Conservation (phyloP, 176 grass and related monocot genomes). For the Triticum dicoccoides region DNA sequence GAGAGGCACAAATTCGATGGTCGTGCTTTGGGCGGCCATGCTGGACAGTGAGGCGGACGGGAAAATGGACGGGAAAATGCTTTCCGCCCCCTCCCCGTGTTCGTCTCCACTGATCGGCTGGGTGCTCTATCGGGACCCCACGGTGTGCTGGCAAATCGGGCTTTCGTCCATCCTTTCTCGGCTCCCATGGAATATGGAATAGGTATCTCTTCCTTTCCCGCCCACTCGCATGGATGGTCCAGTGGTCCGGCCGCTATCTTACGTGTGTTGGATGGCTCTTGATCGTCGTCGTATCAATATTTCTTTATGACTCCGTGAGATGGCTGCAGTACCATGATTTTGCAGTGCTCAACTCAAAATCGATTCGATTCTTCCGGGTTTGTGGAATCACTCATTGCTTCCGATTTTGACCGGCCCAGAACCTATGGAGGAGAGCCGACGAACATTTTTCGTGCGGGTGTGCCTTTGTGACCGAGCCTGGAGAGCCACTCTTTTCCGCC, state of each 20-base stretch:
- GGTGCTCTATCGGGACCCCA: background rate
- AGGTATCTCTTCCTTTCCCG: background rate
- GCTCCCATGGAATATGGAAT: background rate
- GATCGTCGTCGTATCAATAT: background rate
- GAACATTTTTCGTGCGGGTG: background rate
- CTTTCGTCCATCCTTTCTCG: constrained; percentile 19
- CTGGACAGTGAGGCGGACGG: no score
- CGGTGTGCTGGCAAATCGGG: background rate
- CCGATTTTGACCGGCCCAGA: constrained; percentile 4
- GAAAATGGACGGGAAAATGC: no score
- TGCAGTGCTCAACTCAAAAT: background rate
- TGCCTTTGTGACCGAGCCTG: background rate
- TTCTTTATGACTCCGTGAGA: background rate
- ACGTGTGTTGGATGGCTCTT: background rate
- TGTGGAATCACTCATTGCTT: background rate
- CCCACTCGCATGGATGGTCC: background rate
- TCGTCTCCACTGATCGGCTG: background rate
- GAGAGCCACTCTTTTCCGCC: constrained; percentile 20
- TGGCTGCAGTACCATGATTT: background rate
- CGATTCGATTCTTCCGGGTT: background rate
- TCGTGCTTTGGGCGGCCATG: no score
- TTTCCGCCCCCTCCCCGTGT: no score
- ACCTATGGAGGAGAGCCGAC: background rate
- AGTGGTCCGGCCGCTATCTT: no score
- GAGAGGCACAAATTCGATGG: no score